These are phyloP conservation scores for Magnaporthiopsis incrustans DNA, from an alignment of 2,329 filamentous ascomycete genomes.

Conservation along the genomic window DNA sequence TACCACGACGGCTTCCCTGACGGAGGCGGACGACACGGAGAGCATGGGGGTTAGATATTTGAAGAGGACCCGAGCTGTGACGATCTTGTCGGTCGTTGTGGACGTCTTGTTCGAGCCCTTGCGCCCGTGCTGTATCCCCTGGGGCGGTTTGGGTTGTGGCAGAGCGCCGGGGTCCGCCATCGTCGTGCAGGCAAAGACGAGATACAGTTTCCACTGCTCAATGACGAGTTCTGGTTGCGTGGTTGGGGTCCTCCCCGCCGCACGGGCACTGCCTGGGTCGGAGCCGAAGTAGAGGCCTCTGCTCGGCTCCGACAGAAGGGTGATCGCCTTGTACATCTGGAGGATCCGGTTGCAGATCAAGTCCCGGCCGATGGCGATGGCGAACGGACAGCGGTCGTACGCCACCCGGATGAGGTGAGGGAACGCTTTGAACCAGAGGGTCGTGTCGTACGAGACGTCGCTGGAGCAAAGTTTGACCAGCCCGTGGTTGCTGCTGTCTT, in stretches of 20 bases:
- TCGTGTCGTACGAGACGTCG: constrained; percentile 88
- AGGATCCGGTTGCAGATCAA: constrained; percentile 86
- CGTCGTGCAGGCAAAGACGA: constrained; percentile 95
- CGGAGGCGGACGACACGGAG: constrained; percentile 68
- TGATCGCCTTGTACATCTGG: constrained; percentile 85
- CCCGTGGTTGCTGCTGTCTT: constrained; percentile 74
- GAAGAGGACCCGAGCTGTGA: constrained; percentile 82
- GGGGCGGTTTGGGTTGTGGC: constrained; percentile 23
- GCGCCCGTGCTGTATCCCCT: constrained; percentile 61
- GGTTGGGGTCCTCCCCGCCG: constrained; percentile 48
- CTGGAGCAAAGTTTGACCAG: constrained; percentile 92
- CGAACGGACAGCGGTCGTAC: constrained; percentile 84
- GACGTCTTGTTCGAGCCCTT: constrained; percentile 69
- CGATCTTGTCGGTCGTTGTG: constrained; percentile 65
- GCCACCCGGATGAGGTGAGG: constrained; percentile 88
- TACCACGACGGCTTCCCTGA: constrained; percentile 82
- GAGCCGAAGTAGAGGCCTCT: constrained; percentile 57
- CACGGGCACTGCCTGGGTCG: constrained; percentile 46
- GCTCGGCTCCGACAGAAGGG: constrained; percentile 66
- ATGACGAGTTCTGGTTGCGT: constrained; percentile 80
- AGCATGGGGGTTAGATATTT: constrained; percentile 85
- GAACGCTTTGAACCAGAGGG: constrained; percentile 96
- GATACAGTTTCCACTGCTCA: constrained; percentile 96
- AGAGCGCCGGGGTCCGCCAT: constrained; percentile 71
- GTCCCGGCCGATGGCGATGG: constrained; percentile 83